Percentiles rank a stretch among this genome's conserved stretches.
Conservation (phyloP, 139 green algal species). For the Chlamydomonas schloesseri region DNA sequence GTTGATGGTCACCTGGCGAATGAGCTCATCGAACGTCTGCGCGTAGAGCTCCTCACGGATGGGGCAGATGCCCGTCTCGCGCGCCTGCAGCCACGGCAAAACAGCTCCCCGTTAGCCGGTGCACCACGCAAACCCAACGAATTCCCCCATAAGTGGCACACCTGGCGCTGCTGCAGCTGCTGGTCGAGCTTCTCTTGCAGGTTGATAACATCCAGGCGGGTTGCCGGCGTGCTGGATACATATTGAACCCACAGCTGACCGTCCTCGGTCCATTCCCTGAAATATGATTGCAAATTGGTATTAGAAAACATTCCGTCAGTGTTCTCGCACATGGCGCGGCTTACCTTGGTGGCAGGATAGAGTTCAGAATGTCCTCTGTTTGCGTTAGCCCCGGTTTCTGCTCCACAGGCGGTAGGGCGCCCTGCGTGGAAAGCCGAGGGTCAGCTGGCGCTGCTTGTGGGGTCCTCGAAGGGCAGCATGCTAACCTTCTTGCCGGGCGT, state of each 20-base stretch:
- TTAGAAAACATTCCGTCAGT: too few species aligned
- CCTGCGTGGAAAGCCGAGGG: constrained; percentile 12
- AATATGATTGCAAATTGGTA: background rate
- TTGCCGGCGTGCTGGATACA: constrained; percentile 85
- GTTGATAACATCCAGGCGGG: constrained; percentile 88
- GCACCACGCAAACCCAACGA: background rate
- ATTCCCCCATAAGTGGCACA: constrained; percentile 7
- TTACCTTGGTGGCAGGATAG: constrained; percentile 86
- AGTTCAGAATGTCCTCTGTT: constrained; percentile 92
- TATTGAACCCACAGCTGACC: constrained; percentile 93
- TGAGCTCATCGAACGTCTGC: constrained; percentile 88
- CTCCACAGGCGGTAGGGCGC: constrained; percentile 76
- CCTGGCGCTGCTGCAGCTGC: constrained; percentile 87
- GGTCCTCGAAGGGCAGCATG: constrained; percentile 22
- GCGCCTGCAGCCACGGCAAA: constrained; percentile 67
- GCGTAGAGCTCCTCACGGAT: constrained; percentile 92
- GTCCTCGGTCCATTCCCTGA: constrained; percentile 88
- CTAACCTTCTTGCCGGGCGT: constrained; percentile 66
- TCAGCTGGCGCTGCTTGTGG: background rate
- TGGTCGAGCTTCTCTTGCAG: constrained; percentile 90
- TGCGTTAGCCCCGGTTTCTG: constrained; percentile 79
- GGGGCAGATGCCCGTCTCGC: constrained; percentile 92
- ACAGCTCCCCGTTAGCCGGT: too few species aligned
- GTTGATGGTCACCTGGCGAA: constrained; percentile 88
- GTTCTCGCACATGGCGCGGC: constrained; percentile 10